A percentile compares a stretch with the other conserved stretches of the same genome.
Evolutionary conservation across 2,329 filamentous ascomycete species (phyloP).

Genomic region (Graphiopsis chlorocephala): DNA sequence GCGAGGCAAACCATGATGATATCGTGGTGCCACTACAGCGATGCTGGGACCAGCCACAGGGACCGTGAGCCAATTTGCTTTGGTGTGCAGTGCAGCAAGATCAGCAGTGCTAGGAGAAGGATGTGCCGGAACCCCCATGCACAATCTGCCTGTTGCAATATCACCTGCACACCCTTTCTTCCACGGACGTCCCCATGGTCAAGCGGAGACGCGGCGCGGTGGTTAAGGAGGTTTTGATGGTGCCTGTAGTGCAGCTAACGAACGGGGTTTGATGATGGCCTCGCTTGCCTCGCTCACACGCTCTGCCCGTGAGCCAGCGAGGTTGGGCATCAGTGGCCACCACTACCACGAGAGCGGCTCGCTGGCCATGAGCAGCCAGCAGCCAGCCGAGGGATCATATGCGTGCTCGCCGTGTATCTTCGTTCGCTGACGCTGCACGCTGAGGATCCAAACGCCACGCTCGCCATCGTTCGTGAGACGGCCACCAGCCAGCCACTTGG

Average conservation of each 20-base stretch:
- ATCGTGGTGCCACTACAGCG: slow-evolving; percentile 11
- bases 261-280: neutral
- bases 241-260: slow-evolving; percentile 1
- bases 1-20: neutral
- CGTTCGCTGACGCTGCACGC: neutral
- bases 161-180: slow-evolving; percentile 10
- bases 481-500: neutral
- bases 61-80: slow-evolving; percentile 9
- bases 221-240: neutral
- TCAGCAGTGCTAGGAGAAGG: slow-evolving; percentile 13
- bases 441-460: neutral
- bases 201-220: slow-evolving; percentile 5
- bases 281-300: neutral
- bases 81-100: slow-evolving; percentile 4
- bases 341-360: neutral
- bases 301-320: neutral
- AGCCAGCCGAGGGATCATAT: neutral
- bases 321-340: slow-evolving; percentile 11
- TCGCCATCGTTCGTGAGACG: neutral
- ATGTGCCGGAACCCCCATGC: slow-evolving; percentile 13
- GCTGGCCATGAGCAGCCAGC: neutral
- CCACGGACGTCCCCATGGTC: neutral
- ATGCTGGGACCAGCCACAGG: slow-evolving; percentile 11
- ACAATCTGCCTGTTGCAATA: slow-evolving; percentile 5
- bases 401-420: neutral